Evolutionary conservation across 2,329 filamentous ascomycete genomes (phyloP).

Genomic region (Xylaria sp.): DNA sequence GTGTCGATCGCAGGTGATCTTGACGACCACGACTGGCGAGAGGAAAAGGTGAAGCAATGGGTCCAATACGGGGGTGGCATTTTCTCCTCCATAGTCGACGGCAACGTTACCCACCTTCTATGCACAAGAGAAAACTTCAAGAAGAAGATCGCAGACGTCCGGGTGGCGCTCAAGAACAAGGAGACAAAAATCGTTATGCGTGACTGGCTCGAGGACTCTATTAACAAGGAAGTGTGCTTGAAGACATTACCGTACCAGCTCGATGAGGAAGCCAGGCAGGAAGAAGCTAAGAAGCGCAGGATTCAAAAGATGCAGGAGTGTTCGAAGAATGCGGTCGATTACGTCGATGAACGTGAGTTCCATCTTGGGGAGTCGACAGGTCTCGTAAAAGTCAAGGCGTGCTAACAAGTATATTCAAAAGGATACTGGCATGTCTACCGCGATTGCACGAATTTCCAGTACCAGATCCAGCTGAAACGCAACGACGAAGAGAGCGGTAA

Average conservation of each 20-base stretch:
- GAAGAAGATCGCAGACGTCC: constrained; percentile 54
- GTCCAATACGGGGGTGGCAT: constrained; percentile 69
- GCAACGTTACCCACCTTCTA: constrained; percentile 77
- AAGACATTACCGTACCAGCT: constrained; percentile 57
- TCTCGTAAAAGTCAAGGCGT: background rate
- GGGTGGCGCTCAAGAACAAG: constrained; percentile 52
- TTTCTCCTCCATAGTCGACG: constrained; percentile 62
- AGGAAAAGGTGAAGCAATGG: constrained; percentile 72
- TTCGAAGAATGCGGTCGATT: background rate
- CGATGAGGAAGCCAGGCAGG: constrained; percentile 21
- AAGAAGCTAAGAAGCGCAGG: constrained; percentile 49
- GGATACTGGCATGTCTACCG: constrained; percentile 63
- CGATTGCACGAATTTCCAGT: constrained; percentile 70
- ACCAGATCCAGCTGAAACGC: constrained; percentile 70
- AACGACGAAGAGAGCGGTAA: constrained; percentile 56
- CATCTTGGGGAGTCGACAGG: background rate
- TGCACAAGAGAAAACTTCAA: constrained; percentile 71
- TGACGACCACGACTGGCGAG: constrained; percentile 54
- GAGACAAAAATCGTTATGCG: constrained; percentile 55
- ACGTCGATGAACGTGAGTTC: constrained; percentile 25
- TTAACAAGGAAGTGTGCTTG: constrained; percentile 44
- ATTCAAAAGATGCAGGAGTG: constrained; percentile 1
- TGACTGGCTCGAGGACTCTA: constrained; percentile 65
- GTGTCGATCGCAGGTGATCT: constrained; percentile 70
- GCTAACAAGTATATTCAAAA: constrained; percentile 16